phyloP scores from a whole-genome alignment of 768 basidiomycete genomes.

The Russula sp. region DNA sequence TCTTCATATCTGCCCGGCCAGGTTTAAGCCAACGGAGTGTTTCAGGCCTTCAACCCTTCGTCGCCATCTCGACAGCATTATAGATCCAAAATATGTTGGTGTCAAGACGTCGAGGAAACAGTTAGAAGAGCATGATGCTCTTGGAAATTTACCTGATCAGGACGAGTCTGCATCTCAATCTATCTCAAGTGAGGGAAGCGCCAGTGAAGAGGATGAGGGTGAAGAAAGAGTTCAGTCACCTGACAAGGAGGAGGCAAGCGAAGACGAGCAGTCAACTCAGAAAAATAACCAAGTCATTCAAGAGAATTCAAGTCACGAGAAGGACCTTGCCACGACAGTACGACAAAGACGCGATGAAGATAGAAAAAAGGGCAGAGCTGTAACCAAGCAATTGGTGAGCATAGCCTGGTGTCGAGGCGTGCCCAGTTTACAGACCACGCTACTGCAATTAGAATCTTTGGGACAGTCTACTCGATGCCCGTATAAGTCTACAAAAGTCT shows the following conservation, averaged over 20 bases:
- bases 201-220: slow-evolving; percentile 18
- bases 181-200: slow-evolving; percentile 11
- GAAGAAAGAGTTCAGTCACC: slow-evolving; percentile 31
- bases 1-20: slow-evolving; percentile 1
- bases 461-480: slow-evolving; percentile 85
- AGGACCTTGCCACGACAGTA: slow-evolving; percentile 52
- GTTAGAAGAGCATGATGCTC: slow-evolving; percentile 44
- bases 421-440: neutral
- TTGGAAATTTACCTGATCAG: slow-evolving; percentile 32
- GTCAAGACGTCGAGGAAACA: slow-evolving; percentile 59
- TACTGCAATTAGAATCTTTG: slow-evolving; percentile 59
- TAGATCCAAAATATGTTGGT: slow-evolving; percentile 79
- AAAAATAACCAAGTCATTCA: slow-evolving; percentile 1
- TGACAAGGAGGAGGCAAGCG: slow-evolving; percentile 31
- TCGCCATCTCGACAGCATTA: slow-evolving; percentile 58
- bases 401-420: neutral
- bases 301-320: slow-evolving; percentile 33
- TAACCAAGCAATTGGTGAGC: slow-evolving; percentile 79
- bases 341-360: slow-evolving; percentile 65
- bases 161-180: slow-evolving; percentile 28
- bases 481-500: slow-evolving; percentile 88
- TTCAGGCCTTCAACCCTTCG: slow-evolving; percentile 67
- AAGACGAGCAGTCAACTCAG: slow-evolving; percentile 23
- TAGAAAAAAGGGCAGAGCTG: slow-evolving; percentile 76
- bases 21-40: slow-evolving; percentile 1